phyloP scores from a whole-genome alignment of 1,139 yeast genomes.

The Suhomyces wounanorum region DNA sequence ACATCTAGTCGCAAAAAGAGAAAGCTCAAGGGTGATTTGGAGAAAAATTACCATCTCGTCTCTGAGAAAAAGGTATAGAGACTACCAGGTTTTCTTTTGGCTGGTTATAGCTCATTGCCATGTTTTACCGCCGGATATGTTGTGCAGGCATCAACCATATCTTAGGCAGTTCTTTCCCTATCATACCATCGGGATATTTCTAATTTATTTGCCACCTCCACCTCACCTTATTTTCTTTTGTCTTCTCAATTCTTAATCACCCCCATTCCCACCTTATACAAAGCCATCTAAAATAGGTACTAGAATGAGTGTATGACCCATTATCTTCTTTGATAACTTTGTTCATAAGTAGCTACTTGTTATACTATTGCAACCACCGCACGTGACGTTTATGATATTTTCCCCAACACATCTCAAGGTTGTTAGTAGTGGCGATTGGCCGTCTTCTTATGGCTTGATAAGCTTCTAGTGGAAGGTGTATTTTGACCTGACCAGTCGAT shows the following conservation, averaged over 20 bases:
- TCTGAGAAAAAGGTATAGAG: not conserved
- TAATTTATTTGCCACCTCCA: no score
- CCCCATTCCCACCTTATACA: no score
- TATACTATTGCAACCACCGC: not conserved
- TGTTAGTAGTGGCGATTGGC: slow-evolving; percentile 2
- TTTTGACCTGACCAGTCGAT: not conserved
- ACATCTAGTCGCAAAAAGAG: not conserved
- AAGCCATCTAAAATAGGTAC: not conserved
- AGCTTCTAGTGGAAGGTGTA: not conserved
- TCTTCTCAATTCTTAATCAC: not conserved
- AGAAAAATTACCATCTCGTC: not conserved
- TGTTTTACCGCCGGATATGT: not conserved
- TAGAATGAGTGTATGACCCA: not conserved
- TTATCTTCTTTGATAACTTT: not conserved
- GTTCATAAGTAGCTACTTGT: no score
- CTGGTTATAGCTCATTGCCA: no score
- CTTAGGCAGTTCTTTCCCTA: no score
- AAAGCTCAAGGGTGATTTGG: not conserved
- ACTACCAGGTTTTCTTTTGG: not conserved
- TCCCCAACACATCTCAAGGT: not conserved
- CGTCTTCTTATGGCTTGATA: slow-evolving; percentile 1
- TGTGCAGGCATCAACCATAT: not conserved
- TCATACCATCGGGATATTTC: no score
- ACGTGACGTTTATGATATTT: not conserved
- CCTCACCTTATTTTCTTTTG: not conserved